These are phyloP conservation scores for Trichosporon asahii DNA, from an alignment of 1,284 basidiomycete genomes.

Conservation along the genomic window DNA sequence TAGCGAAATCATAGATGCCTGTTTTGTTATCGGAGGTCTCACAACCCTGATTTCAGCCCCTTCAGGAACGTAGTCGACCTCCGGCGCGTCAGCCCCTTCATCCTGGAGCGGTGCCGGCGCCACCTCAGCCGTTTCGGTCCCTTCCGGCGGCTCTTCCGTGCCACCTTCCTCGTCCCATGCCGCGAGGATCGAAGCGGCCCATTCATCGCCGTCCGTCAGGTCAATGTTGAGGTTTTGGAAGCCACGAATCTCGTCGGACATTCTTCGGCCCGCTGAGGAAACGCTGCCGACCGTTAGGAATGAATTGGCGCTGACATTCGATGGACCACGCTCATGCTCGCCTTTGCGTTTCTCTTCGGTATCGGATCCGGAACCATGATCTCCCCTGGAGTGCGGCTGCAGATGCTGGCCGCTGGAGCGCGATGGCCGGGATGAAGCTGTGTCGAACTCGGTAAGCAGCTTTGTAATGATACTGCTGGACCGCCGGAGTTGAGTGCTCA, in stretches of 20 bases:
- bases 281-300: background rate
- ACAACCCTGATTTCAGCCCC: slow-evolving; percentile 9
- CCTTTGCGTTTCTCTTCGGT: background rate
- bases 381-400: background rate
- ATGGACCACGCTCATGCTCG: background rate
- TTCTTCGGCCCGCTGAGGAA: slow-evolving; percentile 15
- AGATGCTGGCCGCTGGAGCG: background rate
- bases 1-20: slow-evolving; percentile 1
- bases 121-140: background rate
- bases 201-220: slow-evolving; percentile 29
- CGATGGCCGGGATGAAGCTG: background rate
- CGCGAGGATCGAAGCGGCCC: slow-evolving; percentile 36
- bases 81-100: background rate
- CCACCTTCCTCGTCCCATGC: slow-evolving; percentile 21
- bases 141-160: background rate
- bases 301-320: background rate
- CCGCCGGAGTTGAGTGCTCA: slow-evolving; percentile 8
- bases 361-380: background rate
- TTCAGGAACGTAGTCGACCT: background rate
- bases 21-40: slow-evolving; percentile 1
- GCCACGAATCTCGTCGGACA: slow-evolving; percentile 39
- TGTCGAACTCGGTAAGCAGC: slow-evolving; percentile 21
- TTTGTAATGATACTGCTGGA: slow-evolving; percentile 20
- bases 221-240: slow-evolving; percentile 33
- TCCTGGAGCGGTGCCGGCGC: background rate